Evolutionary conservation across 225 moss, liverwort and hornwort genomes (phyloP).

Genomic region (Sphagnum contortum): DNA sequence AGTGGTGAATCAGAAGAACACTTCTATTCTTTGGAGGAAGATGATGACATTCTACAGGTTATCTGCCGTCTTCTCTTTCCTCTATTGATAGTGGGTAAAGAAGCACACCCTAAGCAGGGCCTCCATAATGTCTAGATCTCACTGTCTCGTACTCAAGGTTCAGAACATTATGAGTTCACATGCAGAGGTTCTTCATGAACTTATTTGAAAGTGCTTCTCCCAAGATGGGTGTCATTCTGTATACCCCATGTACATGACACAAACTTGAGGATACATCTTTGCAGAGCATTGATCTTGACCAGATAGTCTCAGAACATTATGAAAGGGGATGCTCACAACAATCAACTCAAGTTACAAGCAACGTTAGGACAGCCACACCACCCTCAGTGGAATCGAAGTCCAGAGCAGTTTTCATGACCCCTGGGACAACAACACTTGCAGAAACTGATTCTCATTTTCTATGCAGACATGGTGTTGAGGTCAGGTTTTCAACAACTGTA

Average conservation of each 20-base stretch:
- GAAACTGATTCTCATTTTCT: slow-evolving; percentile 13
- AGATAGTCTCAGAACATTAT: slow-evolving; percentile 90
- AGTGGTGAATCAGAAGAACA: slow-evolving; percentile 18
- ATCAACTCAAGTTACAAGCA: slow-evolving; percentile 26
- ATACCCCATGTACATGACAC: no score
- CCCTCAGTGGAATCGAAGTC: slow-evolving; percentile 48
- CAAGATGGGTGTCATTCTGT: no score
- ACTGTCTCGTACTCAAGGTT: no score
- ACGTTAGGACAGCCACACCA: slow-evolving; percentile 24
- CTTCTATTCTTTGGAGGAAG: slow-evolving; percentile 43
- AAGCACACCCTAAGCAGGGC: no score
- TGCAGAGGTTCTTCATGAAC: background rate
- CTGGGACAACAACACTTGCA: slow-evolving; percentile 15
- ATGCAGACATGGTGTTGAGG: slow-evolving; percentile 77
- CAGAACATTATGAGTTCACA: background rate
- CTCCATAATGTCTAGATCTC: no score
- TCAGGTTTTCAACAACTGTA: slow-evolving; percentile 7
- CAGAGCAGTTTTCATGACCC: slow-evolving; percentile 27
- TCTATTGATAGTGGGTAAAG: no score
- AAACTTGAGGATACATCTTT: background rate
- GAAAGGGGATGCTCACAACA: slow-evolving; percentile 75
- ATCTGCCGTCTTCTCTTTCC: no score
- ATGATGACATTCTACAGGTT: slow-evolving; percentile 68
- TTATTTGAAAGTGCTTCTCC: background rate
- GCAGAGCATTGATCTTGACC: slow-evolving; percentile 90